Evolutionary conservation across 225 moss, liverwort and hornwort genomes (phyloP).

Genomic region (Polytrichum commune): DNA sequence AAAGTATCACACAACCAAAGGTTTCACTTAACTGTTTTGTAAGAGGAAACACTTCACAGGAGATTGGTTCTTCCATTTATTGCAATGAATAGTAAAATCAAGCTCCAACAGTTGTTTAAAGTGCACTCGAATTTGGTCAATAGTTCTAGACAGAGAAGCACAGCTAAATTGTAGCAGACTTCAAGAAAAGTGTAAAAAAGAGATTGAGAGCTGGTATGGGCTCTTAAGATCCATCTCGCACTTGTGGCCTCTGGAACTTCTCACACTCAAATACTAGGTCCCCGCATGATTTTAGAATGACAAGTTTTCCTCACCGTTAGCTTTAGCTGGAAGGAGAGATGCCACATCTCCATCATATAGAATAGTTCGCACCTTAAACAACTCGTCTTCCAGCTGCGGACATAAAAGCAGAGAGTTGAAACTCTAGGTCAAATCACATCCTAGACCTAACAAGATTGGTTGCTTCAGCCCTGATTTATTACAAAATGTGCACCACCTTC

Average conservation of each 20-base stretch:
- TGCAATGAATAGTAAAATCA: too few species aligned
- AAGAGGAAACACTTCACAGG: too few species aligned
- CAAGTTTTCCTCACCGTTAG: slow-evolving; percentile 23
- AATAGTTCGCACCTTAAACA: slow-evolving; percentile 33
- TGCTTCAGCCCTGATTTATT: background rate
- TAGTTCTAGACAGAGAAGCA: too few species aligned
- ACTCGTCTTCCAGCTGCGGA: slow-evolving; percentile 39
- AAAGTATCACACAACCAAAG: too few species aligned
- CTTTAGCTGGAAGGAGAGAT: slow-evolving; percentile 35
- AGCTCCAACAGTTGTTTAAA: too few species aligned
- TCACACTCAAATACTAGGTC: background rate
- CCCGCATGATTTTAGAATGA: background rate
- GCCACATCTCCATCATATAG: slow-evolving; percentile 46
- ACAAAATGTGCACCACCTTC: background rate
- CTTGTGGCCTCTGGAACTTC: background rate
- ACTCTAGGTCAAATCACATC: background rate
- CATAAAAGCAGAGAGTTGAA: background rate
- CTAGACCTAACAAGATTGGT: too few species aligned
- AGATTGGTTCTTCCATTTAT: too few species aligned
- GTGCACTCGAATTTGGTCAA: too few species aligned
- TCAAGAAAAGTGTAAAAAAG: background rate
- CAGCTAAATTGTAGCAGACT: too few species aligned
- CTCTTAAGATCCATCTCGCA: background rate
- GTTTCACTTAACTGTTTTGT: too few species aligned
- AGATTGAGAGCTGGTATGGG: background rate